These are phyloP conservation scores for Russula emetica DNA, from an alignment of 768 basidiomycete genomes.

Conservation along the genomic window DNA sequence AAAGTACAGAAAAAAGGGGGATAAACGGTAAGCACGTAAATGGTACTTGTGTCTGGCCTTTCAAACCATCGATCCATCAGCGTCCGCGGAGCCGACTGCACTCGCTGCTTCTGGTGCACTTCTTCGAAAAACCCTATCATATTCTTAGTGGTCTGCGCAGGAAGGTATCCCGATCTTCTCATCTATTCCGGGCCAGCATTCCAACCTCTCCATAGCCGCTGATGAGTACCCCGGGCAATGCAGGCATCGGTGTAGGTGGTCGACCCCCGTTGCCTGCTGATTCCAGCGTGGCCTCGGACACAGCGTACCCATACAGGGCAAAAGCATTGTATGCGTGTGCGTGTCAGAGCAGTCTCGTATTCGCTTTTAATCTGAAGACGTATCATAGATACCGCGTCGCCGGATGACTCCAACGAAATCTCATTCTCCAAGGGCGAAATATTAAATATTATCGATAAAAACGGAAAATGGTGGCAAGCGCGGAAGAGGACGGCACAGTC, in stretches of 20 bases:
- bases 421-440: constrained; percentile 90
- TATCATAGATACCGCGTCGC: constrained; percentile 76
- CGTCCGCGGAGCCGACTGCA: no score
- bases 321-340: constrained; percentile 87
- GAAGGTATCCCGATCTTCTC: no score
- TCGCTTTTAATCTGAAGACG: not conserved
- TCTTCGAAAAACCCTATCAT: no score
- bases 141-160: no score
- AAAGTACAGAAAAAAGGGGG: no score
- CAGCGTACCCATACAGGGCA: constrained; percentile 62
- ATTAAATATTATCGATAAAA: constrained; percentile 88
- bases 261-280: constrained; percentile 31
- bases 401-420: constrained; percentile 95
- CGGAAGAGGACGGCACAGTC: constrained; percentile 64
- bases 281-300: constrained; percentile 35
- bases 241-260: constrained; percentile 56
- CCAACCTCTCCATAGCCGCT: no score
- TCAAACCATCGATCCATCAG: no score
- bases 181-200: no score
- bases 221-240: constrained; percentile 53
- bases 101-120: no score
- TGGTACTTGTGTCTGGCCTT: no score
- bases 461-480: constrained; percentile 93
- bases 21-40: no score
- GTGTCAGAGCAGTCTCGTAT: constrained; percentile 7